Conservation (phyloP, 2,329 filamentous ascomycete genomes). For the Trichoderma guizhouense region DNA sequence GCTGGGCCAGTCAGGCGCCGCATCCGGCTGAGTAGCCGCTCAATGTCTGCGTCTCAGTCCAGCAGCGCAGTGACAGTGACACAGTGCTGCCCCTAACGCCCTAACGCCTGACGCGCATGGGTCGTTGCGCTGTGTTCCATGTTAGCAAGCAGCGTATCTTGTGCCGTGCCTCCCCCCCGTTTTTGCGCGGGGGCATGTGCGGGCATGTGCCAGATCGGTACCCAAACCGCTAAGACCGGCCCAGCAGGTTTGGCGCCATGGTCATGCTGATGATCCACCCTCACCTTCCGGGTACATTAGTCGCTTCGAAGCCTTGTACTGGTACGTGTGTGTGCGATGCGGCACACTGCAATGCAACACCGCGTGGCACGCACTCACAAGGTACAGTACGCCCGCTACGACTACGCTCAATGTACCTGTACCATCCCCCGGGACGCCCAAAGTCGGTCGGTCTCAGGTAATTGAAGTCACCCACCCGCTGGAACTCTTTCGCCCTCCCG, state of each 20-base stretch:
- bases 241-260: neutral
- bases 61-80: neutral
- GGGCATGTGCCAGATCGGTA: neutral
- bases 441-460: neutral
- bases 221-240: slow-evolving; percentile 3
- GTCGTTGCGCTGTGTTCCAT: slow-evolving; percentile 11
- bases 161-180: neutral
- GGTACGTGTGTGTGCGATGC: neutral
- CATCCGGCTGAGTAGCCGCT: neutral
- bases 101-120: slow-evolving; percentile 15
- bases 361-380: neutral
- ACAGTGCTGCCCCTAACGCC: slow-evolving; percentile 9
- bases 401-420: neutral
- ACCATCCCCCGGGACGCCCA: neutral
- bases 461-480: neutral
- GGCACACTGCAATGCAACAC: neutral
- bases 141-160: slow-evolving; percentile 13
- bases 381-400: neutral
- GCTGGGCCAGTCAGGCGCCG: neutral
- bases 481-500: slow-evolving; percentile 12
- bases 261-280: neutral
- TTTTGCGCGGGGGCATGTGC: neutral
- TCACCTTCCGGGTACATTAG: neutral
- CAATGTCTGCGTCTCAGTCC: neutral
- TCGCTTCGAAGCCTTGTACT: neutral